phyloP scores from a whole-genome alignment of 2,329 filamentous ascomycete species.

The Fusarium chlamydosporum region DNA sequence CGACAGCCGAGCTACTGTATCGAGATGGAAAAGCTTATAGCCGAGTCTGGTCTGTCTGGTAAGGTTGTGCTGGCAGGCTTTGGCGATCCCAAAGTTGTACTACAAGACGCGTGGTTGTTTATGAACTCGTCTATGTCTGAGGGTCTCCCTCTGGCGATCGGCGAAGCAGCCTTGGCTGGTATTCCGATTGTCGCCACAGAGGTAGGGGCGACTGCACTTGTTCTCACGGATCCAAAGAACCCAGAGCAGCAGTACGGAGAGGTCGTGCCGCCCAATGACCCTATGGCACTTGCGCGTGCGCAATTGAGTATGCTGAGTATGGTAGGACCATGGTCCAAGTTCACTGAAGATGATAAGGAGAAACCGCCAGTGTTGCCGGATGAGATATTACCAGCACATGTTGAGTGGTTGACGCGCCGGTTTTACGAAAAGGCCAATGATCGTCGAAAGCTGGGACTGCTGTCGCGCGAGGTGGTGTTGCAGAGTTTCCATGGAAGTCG shows the following conservation, averaged over 20 bases:
- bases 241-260: conserved; percentile 41
- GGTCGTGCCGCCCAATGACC: conserved; percentile 40
- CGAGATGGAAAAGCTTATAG: conserved; percentile 44
- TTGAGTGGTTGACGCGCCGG: conserved; percentile 34
- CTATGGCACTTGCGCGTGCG: conserved; percentile 37
- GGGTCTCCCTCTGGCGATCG: conserved; percentile 40
- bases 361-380: conserved; percentile 23
- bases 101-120: conserved; percentile 44
- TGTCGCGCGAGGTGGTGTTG: conserved; percentile 37
- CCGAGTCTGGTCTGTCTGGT: conserved; percentile 22
- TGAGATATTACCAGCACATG: conserved; percentile 30
- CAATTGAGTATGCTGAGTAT: conserved; percentile 40
- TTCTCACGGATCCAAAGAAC: conserved; percentile 38
- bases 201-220: conserved; percentile 39
- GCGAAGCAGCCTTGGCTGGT: conserved; percentile 39
- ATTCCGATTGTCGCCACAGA: conserved; percentile 43
- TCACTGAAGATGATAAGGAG: conserved; percentile 22
- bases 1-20: conserved; percentile 38
- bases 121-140: conserved; percentile 46
- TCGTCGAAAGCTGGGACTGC: conserved; percentile 31
- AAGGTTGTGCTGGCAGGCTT: conserved; percentile 40
- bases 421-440: conserved; percentile 34
- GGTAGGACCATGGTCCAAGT: conserved; percentile 40
- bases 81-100: conserved; percentile 37
- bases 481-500: conserved; percentile 42